These are phyloP conservation scores for Colletotrichum simmondsii DNA, from an alignment of 2,329 filamentous ascomycete genomes.

Conservation along the genomic window DNA sequence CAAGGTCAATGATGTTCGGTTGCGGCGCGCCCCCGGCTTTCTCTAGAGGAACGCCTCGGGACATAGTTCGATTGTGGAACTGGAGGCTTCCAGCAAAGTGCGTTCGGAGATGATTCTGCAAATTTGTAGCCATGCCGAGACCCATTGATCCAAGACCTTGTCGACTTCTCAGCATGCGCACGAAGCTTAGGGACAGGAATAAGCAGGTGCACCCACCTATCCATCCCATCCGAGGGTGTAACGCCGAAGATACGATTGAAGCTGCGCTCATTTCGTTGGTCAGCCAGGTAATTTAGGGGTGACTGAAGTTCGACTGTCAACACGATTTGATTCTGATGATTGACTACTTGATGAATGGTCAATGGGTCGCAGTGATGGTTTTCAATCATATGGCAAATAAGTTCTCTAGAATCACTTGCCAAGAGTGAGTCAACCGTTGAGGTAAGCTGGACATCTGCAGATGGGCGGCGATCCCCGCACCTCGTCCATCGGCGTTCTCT, in stretches of 20 bases:
- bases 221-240: conserved; percentile 28
- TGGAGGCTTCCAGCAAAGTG: conserved; percentile 41
- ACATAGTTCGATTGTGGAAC: conserved; percentile 60
- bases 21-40: conserved; percentile 41
- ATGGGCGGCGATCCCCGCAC: background rate
- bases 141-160: conserved; percentile 63
- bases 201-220: background rate
- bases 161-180: too few relatives aligned
- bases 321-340: background rate
- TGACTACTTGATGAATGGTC: background rate
- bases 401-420: background rate
- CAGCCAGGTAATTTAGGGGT: too few relatives aligned
- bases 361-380: background rate
- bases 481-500: background rate
- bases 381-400: background rate
- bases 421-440: conserved; percentile 4
- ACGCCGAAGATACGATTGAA: background rate
- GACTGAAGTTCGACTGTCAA: background rate
- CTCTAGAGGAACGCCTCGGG: conserved; percentile 49
- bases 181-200: too few relatives aligned
- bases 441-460: background rate
- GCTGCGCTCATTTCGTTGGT: background rate
- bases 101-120: conserved; percentile 53
- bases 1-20: conserved; percentile 39
- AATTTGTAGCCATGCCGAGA: conserved; percentile 58